Evolutionary conservation across 148 eudicot genomes (phyloP), one percentile per base, ranked within the genome.

Genomic region (Nepenthes mirabilis): DNA sequence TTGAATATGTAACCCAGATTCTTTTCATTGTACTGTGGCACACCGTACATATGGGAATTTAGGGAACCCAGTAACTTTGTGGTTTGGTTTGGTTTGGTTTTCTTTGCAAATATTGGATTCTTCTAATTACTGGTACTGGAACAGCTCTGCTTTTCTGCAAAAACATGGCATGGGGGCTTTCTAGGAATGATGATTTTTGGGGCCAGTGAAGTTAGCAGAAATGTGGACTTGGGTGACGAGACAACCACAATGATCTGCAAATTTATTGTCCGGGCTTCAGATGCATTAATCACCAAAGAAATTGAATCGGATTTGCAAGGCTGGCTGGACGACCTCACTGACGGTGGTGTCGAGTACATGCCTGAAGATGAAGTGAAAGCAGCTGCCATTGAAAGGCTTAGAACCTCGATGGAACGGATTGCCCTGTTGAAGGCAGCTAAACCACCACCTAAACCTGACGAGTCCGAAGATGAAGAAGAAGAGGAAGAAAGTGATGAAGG

Each of bases 151-250:
- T 80, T 67, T 77, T 90, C 97, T 58, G 97, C 95, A 49, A 91
- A 85, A 74, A 91, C 97, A 37, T 91, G 97, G 97, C 82, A 87
- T 54, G 97, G 97, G 43, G 97, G 95, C 36, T 91, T 91, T 56
- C 59, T 91, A 47, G 94, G 97, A 61, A 87, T 91, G 97, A 91
- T 91, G 97, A 79, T 91, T 33, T 91, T 91, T 58, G 95, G 97
- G 61, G 91, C 95, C 3, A 91, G 97, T 79, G 97, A 91, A 77
- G 97, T 91, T 12, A 91, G 97, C 74, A 62, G 88, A 72, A 91
- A 91, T 33, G 94, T 91, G n/a, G 97, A 91, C 69, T 77, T 91
- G 53, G 97, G 97, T 3, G 97, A 91, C 54, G 97, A 91, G 80
- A 91, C 95, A 2, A 85, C 95, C 2, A 85, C 90, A 33, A 87